Conservation (phyloP, 2,329 filamentous ascomycete genomes). For the Zelopaecilomyces penicillatus region DNA sequence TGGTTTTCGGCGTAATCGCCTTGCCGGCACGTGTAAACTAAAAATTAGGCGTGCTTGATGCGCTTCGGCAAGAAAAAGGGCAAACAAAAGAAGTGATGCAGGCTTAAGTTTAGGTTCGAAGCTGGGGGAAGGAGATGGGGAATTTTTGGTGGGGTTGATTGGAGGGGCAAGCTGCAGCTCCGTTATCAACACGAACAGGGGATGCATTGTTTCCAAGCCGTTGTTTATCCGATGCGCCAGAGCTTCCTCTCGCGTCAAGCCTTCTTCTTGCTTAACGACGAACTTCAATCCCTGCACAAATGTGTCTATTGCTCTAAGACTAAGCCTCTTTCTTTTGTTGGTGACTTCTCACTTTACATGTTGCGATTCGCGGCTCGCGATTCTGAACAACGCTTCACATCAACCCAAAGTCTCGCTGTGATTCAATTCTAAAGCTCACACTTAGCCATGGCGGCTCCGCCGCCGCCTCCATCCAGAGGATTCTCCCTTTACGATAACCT, state of each 20-base stretch:
- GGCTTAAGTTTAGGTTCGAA: not conserved
- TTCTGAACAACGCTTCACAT: not conserved
- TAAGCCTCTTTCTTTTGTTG: not conserved
- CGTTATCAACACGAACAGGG: constrained; percentile 1
- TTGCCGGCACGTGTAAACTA: no score
- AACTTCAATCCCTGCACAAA: no score
- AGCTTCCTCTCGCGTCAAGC: not conserved
- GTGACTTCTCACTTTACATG: not conserved
- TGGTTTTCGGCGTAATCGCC: no score
- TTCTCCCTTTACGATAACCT: constrained; percentile 81
- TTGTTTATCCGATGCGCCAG: constrained; percentile 21
- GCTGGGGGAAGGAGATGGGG: not conserved
- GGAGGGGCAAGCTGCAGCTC: constrained; percentile 22
- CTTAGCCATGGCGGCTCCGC: constrained; percentile 22
- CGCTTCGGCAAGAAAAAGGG: no score
- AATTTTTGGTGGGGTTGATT: constrained; percentile 26
- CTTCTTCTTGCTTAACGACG: no score
- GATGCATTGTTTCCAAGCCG: constrained; percentile 11
- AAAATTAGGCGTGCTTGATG: no score
- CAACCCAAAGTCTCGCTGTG: not conserved
- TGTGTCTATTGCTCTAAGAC: no score
- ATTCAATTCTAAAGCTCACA: not conserved
- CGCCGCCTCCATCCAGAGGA: constrained; percentile 36
- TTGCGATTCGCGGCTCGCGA: not conserved
- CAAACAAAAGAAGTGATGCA: constrained; percentile 7